Evolutionary conservation across 345 rosid genomes (phyloP), one percentile per base, ranked within the genome.

Genomic region (Linum trigynum): DNA sequence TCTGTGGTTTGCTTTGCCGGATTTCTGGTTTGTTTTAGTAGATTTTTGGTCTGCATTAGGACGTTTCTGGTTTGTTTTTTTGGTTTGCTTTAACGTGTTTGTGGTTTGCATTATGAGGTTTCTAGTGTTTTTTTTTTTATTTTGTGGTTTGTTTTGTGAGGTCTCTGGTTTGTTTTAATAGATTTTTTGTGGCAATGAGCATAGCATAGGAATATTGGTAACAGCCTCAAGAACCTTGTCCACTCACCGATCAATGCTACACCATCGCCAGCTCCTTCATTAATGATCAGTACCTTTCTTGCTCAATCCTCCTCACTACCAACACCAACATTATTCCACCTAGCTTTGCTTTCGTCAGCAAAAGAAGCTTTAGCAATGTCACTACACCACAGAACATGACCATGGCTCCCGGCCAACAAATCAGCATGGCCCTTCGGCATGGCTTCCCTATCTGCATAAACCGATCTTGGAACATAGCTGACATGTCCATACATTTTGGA

Each of bases 231-330:
- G 48, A 48, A 11, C 23, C 37, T 39, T 38, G 39, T 59, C 12
- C 37, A 41, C 67, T 75, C 80, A 90, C 98, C 98, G n/a, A 90
- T 80, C 64, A 90, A 77, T 15, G 96, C 97, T 53, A 83, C 75
- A 65, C 79, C 78, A 76, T 85, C 91, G 57, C 90, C 90, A 2
- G 96, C 90, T 39, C 97, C 98, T 86, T 92, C 98, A 75, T 86
- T 92, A 41, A 92, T 73, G 51, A 92, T 76, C 48, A 76, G 42
- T 66, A 92, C 89, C 80, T 83, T 92, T 70, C 74, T 81, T 56
- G 58, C 43, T 66, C 64, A 56, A 65, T 64, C 63, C 41, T 64
- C 51, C 2, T 60, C 56, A 38, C 55, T n/a, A n/a, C n/a, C n/a
- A n/a, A n/a, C n/a, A n/a, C n/a, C n/a, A n/a, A n/a, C n/a, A n/a